Percentiles rank a stretch among this genome's conserved stretches.
These are phyloP conservation scores for Mercurialis annua DNA, from an alignment of 345 rosid species.

Conservation along the genomic window DNA sequence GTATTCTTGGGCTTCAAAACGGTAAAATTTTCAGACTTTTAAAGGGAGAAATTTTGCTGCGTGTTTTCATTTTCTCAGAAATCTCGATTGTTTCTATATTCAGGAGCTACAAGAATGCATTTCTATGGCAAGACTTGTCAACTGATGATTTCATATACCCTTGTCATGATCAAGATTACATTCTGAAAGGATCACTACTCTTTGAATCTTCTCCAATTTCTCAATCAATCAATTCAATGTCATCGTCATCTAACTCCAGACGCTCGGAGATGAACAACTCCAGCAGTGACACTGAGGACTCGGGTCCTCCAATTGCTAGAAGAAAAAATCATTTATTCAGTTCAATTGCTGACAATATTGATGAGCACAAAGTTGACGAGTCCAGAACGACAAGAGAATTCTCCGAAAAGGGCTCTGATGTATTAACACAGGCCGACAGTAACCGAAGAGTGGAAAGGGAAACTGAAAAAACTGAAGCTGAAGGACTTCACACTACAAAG, in stretches of 20 bases:
- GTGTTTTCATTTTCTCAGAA: slow-evolving; percentile 8
- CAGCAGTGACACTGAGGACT: slow-evolving; percentile 15
- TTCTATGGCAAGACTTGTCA: slow-evolving; percentile 23
- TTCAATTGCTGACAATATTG: slow-evolving; percentile 16
- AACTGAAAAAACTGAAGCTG: slow-evolving; percentile 1
- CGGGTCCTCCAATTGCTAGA: slow-evolving; percentile 17
- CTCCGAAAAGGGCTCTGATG: neutral
- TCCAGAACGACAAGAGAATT: slow-evolving; percentile 24
- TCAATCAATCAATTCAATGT: slow-evolving; percentile 25
- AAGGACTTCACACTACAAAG: slow-evolving; percentile 1
- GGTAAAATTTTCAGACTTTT: slow-evolving; percentile 4
- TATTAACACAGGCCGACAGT: slow-evolving; percentile 11
- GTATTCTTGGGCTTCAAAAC: slow-evolving; percentile 25
- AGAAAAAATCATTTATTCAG: slow-evolving; percentile 23
- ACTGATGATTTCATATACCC: slow-evolving; percentile 18
- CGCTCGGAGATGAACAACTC: slow-evolving; percentile 24
- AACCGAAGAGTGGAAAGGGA: neutral
- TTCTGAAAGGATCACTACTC: slow-evolving; percentile 27
- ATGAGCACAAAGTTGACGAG: slow-evolving; percentile 22
- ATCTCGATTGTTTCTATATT: neutral
- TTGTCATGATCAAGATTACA: slow-evolving; percentile 19
- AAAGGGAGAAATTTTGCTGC: too few species aligned
- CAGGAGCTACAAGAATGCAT: slow-evolving; percentile 26
- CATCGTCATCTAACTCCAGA: slow-evolving; percentile 26
- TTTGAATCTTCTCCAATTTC: slow-evolving; percentile 8